phyloP scores from a whole-genome alignment of 495 filamentous ascomycete genomes.

The Annulohypoxylon stygium region DNA sequence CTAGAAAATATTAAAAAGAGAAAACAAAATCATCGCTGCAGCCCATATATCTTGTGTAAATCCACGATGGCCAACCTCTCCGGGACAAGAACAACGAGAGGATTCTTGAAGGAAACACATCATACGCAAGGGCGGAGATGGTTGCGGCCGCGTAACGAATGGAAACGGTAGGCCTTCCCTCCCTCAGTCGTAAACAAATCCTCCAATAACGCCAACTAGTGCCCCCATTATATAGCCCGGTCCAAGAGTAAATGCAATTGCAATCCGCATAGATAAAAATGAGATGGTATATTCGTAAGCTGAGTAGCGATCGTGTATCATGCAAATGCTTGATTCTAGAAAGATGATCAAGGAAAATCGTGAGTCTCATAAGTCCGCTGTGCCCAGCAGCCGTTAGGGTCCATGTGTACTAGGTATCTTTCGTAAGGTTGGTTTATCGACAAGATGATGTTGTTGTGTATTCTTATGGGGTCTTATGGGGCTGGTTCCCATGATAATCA shows the following conservation, averaged over 20 bases:
- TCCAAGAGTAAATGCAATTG: conserved; percentile 41
- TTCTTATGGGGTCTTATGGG: background rate
- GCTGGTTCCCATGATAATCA: conserved; percentile 32
- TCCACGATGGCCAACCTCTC: conserved; percentile 33
- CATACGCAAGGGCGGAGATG: conserved; percentile 5
- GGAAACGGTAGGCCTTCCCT: conserved; percentile 17
- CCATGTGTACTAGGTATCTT: conserved; percentile 21
- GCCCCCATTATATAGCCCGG: conserved; percentile 40
- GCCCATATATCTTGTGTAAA: conserved; percentile 39
- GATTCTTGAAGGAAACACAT: conserved; percentile 21
- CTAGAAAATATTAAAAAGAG: conserved; percentile 35
- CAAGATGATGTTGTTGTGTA: background rate
- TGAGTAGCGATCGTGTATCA: conserved; percentile 41
- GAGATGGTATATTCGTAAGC: conserved; percentile 43
- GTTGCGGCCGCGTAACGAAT: conserved; percentile 37
- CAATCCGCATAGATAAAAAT: conserved; percentile 25
- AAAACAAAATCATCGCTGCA: conserved; percentile 38
- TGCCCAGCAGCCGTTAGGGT: conserved; percentile 11
- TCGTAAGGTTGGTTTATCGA: conserved; percentile 23
- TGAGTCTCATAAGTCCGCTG: conserved; percentile 37
- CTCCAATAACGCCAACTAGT: conserved; percentile 44
- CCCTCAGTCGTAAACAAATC: conserved; percentile 23
- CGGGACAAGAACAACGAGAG: conserved; percentile 24
- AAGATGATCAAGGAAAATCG: conserved; percentile 30
- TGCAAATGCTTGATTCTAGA: conserved; percentile 39